Evolutionary conservation across 2,329 filamentous ascomycete genomes (phyloP), one percentile per base, ranked within the genome.

Genomic region (Ophiostoma piceae): DNA sequence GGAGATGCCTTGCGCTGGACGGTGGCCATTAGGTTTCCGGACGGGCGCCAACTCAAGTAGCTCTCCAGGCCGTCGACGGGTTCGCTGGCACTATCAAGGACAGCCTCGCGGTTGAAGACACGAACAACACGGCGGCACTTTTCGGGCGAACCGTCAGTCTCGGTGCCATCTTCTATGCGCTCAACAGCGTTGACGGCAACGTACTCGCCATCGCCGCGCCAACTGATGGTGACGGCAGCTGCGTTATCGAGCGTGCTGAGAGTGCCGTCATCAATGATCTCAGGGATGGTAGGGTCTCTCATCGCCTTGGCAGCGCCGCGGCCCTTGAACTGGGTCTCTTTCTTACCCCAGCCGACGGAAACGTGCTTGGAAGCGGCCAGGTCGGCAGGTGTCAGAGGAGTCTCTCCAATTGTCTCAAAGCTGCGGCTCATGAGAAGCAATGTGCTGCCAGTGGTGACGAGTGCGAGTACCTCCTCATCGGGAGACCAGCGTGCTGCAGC

Each of bases 331-430:
- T 99, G 95, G 0, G 95, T 99, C 80, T 99, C 95, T 77, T 91
- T 92, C 82, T 98, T 98, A 71, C 95, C 95, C 95, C 95, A 99
- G 67, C 95, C 95, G 29, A 99, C 94, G 26, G 93, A 96, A 70
- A 97, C 95, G 82, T 97, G 94, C 78, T 90, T 95, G 35, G 91
- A 98, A n/a, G 88, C 87, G 75, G 90, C 90, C 73, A 96, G 85
- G 79, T 96, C 94, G 64, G 94, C 92, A 0, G 83, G 77, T 0
- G 86, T 87, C 78, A 98, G 88, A 43, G 84, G 82, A 68, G 91
- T 84, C 78, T 94, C 91, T 43, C 90, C 87, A 60, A 96, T 88
- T 70, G 89, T 90, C 74, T 98, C 94, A 74, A 98, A 96, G 35
- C 89, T 88, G 73, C 93, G 87, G 70, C 93, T 97, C 94, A 99